Base-by-base conservation (phyloP, 2,329 filamentous ascomycete genomes). In the Diplodia corticola region DNA sequence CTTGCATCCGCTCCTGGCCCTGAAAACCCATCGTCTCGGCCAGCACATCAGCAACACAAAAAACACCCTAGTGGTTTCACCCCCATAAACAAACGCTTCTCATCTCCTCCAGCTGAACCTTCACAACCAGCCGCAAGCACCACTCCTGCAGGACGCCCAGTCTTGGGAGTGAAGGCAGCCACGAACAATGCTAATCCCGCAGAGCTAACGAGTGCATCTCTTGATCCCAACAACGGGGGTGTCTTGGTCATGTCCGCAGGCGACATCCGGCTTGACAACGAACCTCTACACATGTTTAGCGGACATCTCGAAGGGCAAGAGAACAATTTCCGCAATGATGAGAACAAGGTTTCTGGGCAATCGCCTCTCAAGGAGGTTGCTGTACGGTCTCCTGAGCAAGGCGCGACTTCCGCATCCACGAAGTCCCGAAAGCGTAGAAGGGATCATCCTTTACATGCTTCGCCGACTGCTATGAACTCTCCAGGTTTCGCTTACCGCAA, bases 401-500 rank as follows among this genome's bases (percentile, higher is more conserved):
- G 24, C 6, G 35, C 68, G 20, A 24, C 59, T 5, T 46, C 55
- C 4, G 37, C 20, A 12, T 13, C 10, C 13, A 17, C 24, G 3
- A 59, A 22, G 24, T 22, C 22, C 10, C 48, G 44, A n/a, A 65
- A 60, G 46, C 20, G 12, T 4, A 63, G 54, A 15, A 57, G 20
- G 15, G 20, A 12, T 10, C 69, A 73, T 33, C 30, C 71, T 44
- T 59, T 69, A 24, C 63, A 73, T 4, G 69, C 74, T 12, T 74
- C 73, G 13, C 72, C 72, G 13, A 69, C 66, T 10, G 69, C 67
- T 9, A 69, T 66, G 17, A 72, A 73, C 12, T 75, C 74, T 1
- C 72, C 66, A 17, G 73, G 73, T 4, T 75, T 76, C 54, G 46
- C 55, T 5, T 75, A 75, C 63, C 70, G 71, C 26, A 75, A 70